phyloP scores from a whole-genome alignment of 371 early-diverging fungal species.

The Mucor velutinosus region DNA sequence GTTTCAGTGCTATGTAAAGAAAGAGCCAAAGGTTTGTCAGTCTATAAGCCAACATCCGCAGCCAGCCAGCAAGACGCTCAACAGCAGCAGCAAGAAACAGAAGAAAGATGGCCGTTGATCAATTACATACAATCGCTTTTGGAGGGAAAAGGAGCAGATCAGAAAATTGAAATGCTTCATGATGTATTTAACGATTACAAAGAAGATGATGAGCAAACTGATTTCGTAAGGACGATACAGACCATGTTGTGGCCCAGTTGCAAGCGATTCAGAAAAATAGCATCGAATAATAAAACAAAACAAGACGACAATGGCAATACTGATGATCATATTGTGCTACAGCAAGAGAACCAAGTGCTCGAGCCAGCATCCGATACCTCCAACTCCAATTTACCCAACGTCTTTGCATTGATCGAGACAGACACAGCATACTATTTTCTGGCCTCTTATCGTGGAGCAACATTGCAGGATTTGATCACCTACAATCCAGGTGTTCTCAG shows the following conservation, averaged over 20 bases:
- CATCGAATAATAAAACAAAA: not conserved
- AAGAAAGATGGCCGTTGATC: conserved; percentile 30
- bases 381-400: conserved; percentile 58
- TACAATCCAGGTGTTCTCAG: conserved; percentile 67
- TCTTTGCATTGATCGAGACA: conserved; percentile 64
- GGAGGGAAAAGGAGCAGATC: conserved; percentile 34
- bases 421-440: conserved; percentile 58
- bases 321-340: conserved; percentile 27
- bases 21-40: conserved; percentile 12
- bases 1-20: conserved; percentile 40
- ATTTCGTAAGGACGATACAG: conserved; percentile 39
- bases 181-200: conserved; percentile 25
- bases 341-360: conserved; percentile 2
- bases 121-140: conserved; percentile 23
- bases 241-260: conserved; percentile 49
- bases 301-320: conserved; percentile 2
- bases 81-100: conserved; percentile 5
- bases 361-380: conserved; percentile 18
- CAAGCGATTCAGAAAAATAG: conserved; percentile 28
- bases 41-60: not conserved
- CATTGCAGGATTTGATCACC: conserved; percentile 62
- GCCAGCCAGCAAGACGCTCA: not conserved
- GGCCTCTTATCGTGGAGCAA: conserved; percentile 60
- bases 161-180: conserved; percentile 23
- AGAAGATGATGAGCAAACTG: not conserved